A percentile compares a stretch with the other conserved stretches of the same genome.
Evolutionary conservation across 2,329 filamentous ascomycete genomes (phyloP).

Genomic region (Fusarium pseudograminearum): DNA sequence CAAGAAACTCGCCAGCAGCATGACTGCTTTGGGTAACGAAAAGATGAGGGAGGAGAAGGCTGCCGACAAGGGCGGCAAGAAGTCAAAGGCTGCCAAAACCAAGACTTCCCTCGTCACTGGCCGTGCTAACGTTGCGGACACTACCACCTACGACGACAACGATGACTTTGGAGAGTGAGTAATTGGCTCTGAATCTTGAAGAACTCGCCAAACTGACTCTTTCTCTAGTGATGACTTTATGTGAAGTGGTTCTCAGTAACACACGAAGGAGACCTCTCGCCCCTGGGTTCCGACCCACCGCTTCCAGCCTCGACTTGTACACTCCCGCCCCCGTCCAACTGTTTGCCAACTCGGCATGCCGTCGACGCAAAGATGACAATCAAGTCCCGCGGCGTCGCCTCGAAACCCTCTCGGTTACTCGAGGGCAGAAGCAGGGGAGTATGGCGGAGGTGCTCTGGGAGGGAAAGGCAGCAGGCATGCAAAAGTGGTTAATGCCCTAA

Average conservation of each 20-base stretch:
- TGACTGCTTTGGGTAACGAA: slow-evolving; percentile 95
- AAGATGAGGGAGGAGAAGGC: slow-evolving; percentile 99
- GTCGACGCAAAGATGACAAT: slow-evolving; percentile 6
- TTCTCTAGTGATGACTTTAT: slow-evolving; percentile 75
- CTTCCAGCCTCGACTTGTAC: slow-evolving; percentile 23
- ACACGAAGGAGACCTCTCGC: slow-evolving; percentile 17
- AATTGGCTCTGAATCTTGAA: background rate
- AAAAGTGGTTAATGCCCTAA: slow-evolving; percentile 8
- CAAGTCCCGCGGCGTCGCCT: slow-evolving; percentile 19
- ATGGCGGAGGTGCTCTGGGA: slow-evolving; percentile 14
- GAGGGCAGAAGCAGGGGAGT: slow-evolving; percentile 14
- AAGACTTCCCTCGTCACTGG: slow-evolving; percentile 84
- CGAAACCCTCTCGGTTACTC: slow-evolving; percentile 11
- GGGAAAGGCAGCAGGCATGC: slow-evolving; percentile 7
- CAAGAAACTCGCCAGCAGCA: slow-evolving; percentile 89
- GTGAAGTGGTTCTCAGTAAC: slow-evolving; percentile 60
- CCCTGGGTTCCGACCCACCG: slow-evolving; percentile 12
- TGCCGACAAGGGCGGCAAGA: slow-evolving; percentile 94
- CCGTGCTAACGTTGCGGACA: slow-evolving; percentile 74
- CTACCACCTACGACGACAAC: slow-evolving; percentile 78
- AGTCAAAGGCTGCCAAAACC: slow-evolving; percentile 95
- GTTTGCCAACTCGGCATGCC: slow-evolving; percentile 3
- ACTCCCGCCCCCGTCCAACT: slow-evolving; percentile 14
- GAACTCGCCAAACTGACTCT: slow-evolving; percentile 36
- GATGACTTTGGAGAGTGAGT: slow-evolving; percentile 86